A percentile compares a stretch with the other conserved stretches of the same genome.
Evolutionary conservation across 495 filamentous ascomycete species (phyloP).

Genomic region (Rhypophila decipiens): DNA sequence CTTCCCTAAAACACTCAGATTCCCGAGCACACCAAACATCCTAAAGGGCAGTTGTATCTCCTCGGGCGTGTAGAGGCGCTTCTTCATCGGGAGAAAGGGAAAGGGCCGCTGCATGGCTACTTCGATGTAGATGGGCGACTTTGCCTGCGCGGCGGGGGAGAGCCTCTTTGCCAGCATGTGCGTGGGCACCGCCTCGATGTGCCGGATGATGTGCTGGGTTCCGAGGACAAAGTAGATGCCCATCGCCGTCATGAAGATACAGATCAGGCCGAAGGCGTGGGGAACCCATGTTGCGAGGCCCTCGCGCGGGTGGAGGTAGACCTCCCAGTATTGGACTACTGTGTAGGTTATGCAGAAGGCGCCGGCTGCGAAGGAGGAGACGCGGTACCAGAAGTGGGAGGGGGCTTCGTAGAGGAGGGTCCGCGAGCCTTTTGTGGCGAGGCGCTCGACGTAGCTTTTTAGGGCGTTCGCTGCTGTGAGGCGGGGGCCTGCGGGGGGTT

Average conservation of each 20-base stretch:
- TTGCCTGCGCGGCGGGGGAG: neutral
- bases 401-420: conserved; percentile 56
- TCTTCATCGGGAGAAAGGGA: conserved; percentile 30
- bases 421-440: conserved; percentile 36
- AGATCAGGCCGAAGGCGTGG: conserved; percentile 36
- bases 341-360: conserved; percentile 54
- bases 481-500: conserved; percentile 1
- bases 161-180: neutral
- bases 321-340: conserved; percentile 46
- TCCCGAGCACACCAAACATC: conserved; percentile 19
- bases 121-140: conserved; percentile 27
- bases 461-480: neutral
- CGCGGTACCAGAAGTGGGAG: conserved; percentile 52
- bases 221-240: conserved; percentile 42
- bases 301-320: conserved; percentile 35
- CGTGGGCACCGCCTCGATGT: conserved; percentile 33
- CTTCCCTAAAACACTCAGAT: neutral
- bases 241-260: conserved; percentile 36
- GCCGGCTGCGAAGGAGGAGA: conserved; percentile 49
- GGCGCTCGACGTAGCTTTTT: conserved; percentile 33
- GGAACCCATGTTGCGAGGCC: conserved; percentile 38
- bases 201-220: conserved; percentile 32
- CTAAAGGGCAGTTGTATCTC: conserved; percentile 32
- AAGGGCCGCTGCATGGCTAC: conserved; percentile 28
- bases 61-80: conserved; percentile 24